These are phyloP conservation scores for Citrus unshiu DNA, from an alignment of 345 rosid species.

Conservation along the genomic window DNA sequence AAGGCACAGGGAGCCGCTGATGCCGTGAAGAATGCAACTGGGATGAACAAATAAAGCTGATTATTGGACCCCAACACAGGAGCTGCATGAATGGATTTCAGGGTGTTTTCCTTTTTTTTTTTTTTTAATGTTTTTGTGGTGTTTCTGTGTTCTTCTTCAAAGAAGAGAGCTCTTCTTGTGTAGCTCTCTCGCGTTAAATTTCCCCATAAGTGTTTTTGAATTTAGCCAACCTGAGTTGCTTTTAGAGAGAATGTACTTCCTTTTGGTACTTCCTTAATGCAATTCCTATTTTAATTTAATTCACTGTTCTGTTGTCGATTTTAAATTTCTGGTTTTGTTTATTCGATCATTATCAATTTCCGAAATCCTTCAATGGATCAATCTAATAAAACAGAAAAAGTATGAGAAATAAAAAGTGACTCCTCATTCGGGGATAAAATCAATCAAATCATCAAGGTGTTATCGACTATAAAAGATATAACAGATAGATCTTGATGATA, in stretches of 20 bases:
- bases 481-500: no score
- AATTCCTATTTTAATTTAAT: neutral
- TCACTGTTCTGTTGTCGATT: neutral
- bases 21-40: constrained; percentile 58
- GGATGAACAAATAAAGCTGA: constrained; percentile 39
- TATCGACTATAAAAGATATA: no score
- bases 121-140: neutral
- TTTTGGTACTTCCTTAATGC: neutral
- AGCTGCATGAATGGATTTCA: no score
- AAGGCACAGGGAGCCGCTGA: constrained; percentile 63
- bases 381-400: neutral
- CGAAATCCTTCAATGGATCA: neutral
- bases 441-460: no score
- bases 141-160: neutral
- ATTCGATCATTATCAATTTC: neutral
- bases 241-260: neutral
- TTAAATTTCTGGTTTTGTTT: no score
- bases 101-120: neutral
- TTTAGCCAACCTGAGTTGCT: neutral
- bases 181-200: neutral
- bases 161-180: neutral
- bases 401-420: neutral
- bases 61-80: neutral
- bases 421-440: neutral
- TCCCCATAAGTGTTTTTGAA: neutral